Percentiles rank a stretch among this genome's conserved stretches.
These are phyloP conservation scores for Hortaea werneckii DNA, from an alignment of 2,329 filamentous ascomycete genomes.

Conservation along the genomic window DNA sequence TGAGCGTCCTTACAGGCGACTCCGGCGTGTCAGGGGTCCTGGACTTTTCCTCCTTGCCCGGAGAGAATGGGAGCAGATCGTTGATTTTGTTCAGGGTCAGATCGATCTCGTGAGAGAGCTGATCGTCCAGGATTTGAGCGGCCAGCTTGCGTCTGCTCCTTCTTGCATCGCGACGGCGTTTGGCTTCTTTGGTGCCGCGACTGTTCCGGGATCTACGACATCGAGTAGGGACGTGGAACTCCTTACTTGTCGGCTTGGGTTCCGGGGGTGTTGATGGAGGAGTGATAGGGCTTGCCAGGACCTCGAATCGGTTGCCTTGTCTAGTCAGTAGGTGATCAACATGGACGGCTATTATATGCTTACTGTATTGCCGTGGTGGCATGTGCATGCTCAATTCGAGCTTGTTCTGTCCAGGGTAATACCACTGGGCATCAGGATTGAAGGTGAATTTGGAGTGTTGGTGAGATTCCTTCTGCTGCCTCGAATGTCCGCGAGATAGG, in stretches of 20 bases:
- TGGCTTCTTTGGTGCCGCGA: slow-evolving; percentile 20
- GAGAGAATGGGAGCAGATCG: slow-evolving; percentile 5
- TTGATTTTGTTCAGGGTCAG: slow-evolving; percentile 14
- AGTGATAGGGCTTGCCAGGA: slow-evolving; percentile 5
- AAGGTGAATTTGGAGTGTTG: neutral
- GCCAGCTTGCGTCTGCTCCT: slow-evolving; percentile 17
- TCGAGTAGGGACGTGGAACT: slow-evolving; percentile 5
- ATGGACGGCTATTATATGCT: slow-evolving; percentile 2
- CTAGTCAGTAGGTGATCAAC: neutral
- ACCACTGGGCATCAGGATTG: neutral
- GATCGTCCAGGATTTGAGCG: slow-evolving; percentile 20
- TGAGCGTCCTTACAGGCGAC: neutral
- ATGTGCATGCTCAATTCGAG: slow-evolving; percentile 22
- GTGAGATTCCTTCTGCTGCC: neutral
- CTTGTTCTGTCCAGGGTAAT: neutral
- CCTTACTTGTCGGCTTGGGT: neutral
- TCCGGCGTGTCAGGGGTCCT: neutral
- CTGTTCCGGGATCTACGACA: slow-evolving; percentile 18
- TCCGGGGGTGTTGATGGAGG: neutral
- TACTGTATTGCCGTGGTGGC: slow-evolving; percentile 12
- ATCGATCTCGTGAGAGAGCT: slow-evolving; percentile 20
- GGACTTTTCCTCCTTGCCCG: slow-evolving; percentile 2
- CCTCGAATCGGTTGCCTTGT: slow-evolving; percentile 20
- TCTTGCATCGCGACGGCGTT: slow-evolving; percentile 21
- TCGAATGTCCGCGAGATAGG: neutral